Evolutionary conservation across 768 basidiomycete species (phyloP).

Genomic region (Auriscalpium orientale): DNA sequence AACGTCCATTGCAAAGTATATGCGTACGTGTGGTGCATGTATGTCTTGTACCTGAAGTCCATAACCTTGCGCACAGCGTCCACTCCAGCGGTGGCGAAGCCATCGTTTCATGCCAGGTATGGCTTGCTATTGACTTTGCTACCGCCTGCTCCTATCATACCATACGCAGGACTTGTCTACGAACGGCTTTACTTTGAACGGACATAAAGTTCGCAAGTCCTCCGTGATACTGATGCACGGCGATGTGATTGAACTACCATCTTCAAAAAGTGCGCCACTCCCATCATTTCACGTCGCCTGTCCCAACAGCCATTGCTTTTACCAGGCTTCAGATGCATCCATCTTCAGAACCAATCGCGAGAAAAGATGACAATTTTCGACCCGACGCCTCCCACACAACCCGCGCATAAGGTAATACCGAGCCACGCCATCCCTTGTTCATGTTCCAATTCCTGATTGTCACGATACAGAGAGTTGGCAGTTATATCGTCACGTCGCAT

Average conservation of each 20-base stretch:
- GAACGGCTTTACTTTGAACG: conserved; percentile 69
- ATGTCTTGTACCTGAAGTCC: not conserved
- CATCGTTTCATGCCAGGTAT: conserved; percentile 74
- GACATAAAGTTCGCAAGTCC: conserved; percentile 55
- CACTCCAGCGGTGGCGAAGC: conserved; percentile 63
- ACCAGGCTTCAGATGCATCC: conserved; percentile 59
- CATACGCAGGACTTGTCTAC: conserved; percentile 59
- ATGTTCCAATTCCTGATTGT: not conserved
- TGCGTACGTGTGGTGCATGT: conserved; percentile 42
- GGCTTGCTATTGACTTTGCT: not conserved
- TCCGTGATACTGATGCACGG: conserved; percentile 73
- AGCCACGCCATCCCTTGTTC: not conserved
- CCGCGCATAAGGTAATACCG: conserved; percentile 42
- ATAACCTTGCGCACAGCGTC: conserved; percentile 36
- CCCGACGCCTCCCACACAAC: conserved; percentile 48
- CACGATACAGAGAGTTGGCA: conserved; percentile 40
- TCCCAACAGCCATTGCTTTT: too few species aligned
- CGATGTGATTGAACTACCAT: conserved; percentile 60
- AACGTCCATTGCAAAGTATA: conserved; percentile 71
- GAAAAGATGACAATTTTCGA: conserved; percentile 54
- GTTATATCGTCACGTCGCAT: conserved; percentile 69
- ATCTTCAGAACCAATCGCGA: conserved; percentile 45
- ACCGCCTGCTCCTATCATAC: not conserved
- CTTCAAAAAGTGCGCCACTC: conserved; percentile 44
- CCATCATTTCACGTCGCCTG: not conserved